These are phyloP conservation scores for Ceratobasidium sp. DNA, from an alignment of 1,284 basidiomycete species.

Conservation along the genomic window DNA sequence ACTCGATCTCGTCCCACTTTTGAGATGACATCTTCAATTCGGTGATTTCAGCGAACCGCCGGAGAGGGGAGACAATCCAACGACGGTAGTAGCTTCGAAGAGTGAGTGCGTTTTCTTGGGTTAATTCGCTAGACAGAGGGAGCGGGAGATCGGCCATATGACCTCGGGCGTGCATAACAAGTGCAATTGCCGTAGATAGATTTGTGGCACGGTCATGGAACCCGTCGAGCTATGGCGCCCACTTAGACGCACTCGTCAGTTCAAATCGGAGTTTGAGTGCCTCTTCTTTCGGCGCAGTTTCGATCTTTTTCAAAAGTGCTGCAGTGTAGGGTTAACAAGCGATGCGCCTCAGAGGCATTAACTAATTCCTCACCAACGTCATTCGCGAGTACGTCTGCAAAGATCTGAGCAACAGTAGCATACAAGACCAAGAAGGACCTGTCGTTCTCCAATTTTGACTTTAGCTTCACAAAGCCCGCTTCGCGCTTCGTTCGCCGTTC, in stretches of 20 bases:
- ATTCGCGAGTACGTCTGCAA: constrained; percentile 64
- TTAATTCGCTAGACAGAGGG: constrained; percentile 54
- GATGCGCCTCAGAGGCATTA: not conserved
- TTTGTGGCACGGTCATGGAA: constrained; percentile 74
- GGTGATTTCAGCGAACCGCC: constrained; percentile 62
- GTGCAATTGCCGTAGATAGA: constrained; percentile 71
- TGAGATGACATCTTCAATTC: constrained; percentile 74
- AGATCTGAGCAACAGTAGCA: constrained; percentile 71
- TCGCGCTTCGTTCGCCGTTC: constrained; percentile 52
- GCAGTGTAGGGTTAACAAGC: constrained; percentile 5
- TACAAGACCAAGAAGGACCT: constrained; percentile 71
- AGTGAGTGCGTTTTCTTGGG: constrained; percentile 56
- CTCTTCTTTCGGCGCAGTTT: constrained; percentile 54
- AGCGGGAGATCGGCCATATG: constrained; percentile 50
- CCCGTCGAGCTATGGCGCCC: constrained; percentile 72
- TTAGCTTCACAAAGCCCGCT: constrained; percentile 59
- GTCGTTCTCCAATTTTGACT: constrained; percentile 60
- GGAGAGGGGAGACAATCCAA: constrained; percentile 69
- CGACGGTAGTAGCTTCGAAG: constrained; percentile 69
- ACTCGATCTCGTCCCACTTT: constrained; percentile 64
- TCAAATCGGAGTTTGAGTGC: constrained; percentile 58
- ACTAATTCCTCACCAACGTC: constrained; percentile 58
- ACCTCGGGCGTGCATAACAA: constrained; percentile 63
- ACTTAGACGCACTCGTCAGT: constrained; percentile 73
- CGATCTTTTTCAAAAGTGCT: constrained; percentile 52